phyloP scores from a whole-genome alignment of 164 flowering plant species.

The Malania oleifera region DNA sequence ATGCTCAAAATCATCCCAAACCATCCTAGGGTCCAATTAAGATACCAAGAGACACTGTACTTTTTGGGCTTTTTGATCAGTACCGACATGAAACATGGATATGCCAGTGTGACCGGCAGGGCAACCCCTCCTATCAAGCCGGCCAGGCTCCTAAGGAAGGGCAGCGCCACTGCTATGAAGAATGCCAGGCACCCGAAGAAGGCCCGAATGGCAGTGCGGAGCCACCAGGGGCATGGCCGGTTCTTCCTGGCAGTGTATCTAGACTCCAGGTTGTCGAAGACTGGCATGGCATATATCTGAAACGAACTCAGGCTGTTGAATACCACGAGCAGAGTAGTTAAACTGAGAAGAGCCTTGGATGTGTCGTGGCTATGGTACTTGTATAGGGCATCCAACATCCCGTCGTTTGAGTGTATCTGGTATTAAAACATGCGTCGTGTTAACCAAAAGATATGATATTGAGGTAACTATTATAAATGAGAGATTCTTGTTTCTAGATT shows the following conservation, averaged over 20 bases:
- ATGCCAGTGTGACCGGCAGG: constrained; percentile 46
- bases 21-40: constrained; percentile 40
- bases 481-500: too few relatives aligned
- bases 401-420: constrained; percentile 39
- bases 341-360: constrained; percentile 27
- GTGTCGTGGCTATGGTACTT: constrained; percentile 36
- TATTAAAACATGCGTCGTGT: not conserved
- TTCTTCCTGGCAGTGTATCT: constrained; percentile 40
- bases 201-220: constrained; percentile 29
- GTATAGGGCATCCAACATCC: constrained; percentile 34
- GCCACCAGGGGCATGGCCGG: constrained; percentile 50
- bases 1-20: constrained; percentile 39
- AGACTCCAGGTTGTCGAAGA: constrained; percentile 49
- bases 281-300: constrained; percentile 63
- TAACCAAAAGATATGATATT: too few relatives aligned
- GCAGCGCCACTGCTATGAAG: constrained; percentile 48
- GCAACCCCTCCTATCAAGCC: constrained; percentile 56
- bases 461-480: too few relatives aligned
- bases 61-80: constrained; percentile 33
- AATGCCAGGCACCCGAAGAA: constrained; percentile 43
- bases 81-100: constrained; percentile 61
- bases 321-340: constrained; percentile 36
- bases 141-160: constrained; percentile 46
- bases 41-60: constrained; percentile 30
- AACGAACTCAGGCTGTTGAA: constrained; percentile 47